Evolutionary conservation across 257 asterid genomes (phyloP).

Genomic region (Petrea volubilis): DNA sequence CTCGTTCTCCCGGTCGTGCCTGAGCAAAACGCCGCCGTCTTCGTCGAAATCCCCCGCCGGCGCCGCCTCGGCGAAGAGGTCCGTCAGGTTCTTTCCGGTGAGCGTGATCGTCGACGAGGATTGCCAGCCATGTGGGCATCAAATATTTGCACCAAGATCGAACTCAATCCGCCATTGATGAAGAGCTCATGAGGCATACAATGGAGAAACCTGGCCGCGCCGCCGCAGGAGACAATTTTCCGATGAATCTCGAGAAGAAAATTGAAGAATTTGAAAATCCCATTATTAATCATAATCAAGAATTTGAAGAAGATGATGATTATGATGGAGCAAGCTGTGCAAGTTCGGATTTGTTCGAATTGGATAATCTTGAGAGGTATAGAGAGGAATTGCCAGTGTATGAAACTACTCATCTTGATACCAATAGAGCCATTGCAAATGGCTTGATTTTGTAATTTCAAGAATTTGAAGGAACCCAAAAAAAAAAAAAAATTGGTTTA

Average conservation of each 20-base stretch:
- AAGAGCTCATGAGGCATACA: constrained; percentile 38
- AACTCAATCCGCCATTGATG: constrained; percentile 28
- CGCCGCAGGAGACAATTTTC: constrained; percentile 42
- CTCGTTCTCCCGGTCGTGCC: constrained; percentile 71
- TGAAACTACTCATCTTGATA: constrained; percentile 57
- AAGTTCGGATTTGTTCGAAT: constrained; percentile 78
- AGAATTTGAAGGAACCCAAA: not conserved
- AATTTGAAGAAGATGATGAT: constrained; percentile 35
- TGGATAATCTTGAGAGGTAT: constrained; percentile 67
- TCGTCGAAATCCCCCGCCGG: constrained; percentile 35
- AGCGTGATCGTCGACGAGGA: constrained; percentile 57
- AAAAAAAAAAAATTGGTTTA: not conserved
- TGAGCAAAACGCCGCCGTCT: constrained; percentile 56
- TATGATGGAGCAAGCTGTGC: constrained; percentile 52
- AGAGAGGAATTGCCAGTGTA: constrained; percentile 66
- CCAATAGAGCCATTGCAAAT: constrained; percentile 55
- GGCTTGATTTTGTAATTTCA: constrained; percentile 45
- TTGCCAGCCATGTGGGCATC: constrained; percentile 47
- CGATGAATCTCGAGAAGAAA: constrained; percentile 43
- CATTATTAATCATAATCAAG: constrained; percentile 24
- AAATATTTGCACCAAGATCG: constrained; percentile 41
- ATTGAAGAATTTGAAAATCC: constrained; percentile 20
- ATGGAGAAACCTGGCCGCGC: constrained; percentile 53
- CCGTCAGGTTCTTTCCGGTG: constrained; percentile 59
- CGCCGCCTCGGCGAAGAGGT: constrained; percentile 43